Evolutionary conservation across 768 basidiomycete genomes (phyloP), one percentile per base, ranked within the genome.

Genomic region (Scleroderma citrinum): DNA sequence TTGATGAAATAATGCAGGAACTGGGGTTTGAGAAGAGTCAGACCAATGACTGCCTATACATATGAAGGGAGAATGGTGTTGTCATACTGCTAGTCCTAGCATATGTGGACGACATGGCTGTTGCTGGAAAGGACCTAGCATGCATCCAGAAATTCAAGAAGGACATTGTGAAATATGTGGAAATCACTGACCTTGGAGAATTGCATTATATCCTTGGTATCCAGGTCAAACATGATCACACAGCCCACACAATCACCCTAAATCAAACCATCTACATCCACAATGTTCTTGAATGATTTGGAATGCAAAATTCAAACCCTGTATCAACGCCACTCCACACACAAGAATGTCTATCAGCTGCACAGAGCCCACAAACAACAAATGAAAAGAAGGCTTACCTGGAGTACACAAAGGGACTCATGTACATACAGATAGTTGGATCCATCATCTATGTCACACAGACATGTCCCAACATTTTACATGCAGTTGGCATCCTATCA

Each of bases 51-150:
- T 29, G 26, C 26, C 26, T 29, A 8, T 29, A 29, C 26, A 29
- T 29, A 4, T 8, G 26, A 5, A 4, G 8, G 5, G 63, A 6
- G 48, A 56, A 17, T 42, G 53, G 32, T 66, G 69, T 66, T 45
- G 65, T 31, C 11, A 46, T 17, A 1, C 23, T 58, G 10, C 24
- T 60, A 13, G 24, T 56, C 35, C 48, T 56, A 3, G 39, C 60
- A 0, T 40, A 61, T 14, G 64, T 74, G 1, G 67, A 75, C 48
- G 68, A 74, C 55, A 60, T 67, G 44, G 53, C 66, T 0, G 55
- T 67, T 8, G 48, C 67, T 12, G 58, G 63, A 2, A 49, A 59
- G 7, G 32, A 52, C 7, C 24, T 26, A 3, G 26, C 21, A 8
- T 3, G 0, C 14, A 26, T 40, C 23, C 5, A 8, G 3, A 37